These are phyloP conservation scores for Penicillium sp. DNA, from an alignment of 2,329 filamentous ascomycete species.

Conservation along the genomic window DNA sequence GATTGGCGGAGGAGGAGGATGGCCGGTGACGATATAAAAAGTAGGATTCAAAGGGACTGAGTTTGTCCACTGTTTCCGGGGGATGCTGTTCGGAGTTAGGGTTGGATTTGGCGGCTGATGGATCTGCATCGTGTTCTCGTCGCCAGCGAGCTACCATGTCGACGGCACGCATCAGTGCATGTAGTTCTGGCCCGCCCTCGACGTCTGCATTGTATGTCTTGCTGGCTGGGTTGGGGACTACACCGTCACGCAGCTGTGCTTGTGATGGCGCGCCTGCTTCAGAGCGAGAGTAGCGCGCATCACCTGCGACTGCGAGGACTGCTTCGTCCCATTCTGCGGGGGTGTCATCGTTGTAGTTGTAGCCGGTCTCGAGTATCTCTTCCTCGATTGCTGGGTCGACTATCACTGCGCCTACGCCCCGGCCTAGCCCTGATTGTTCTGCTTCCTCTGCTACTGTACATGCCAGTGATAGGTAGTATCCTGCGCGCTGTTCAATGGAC, in stretches of 20 bases:
- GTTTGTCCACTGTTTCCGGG: conserved; percentile 10
- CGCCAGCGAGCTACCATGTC: conserved; percentile 44
- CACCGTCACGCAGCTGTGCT: conserved; percentile 18
- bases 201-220: conserved; percentile 31
- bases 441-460: conserved; percentile 39
- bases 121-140: conserved; percentile 24
- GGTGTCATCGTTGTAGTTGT: conserved; percentile 25
- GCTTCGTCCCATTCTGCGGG: conserved; percentile 31
- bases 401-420: conserved; percentile 44
- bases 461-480: conserved; percentile 42
- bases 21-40: conserved; percentile 55
- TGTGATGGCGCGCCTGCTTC: conserved; percentile 28
- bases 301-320: conserved; percentile 45
- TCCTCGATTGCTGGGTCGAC: conserved; percentile 42
- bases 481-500: conserved; percentile 37
- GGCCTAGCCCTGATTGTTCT: conserved; percentile 35
- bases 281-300: conserved; percentile 39
- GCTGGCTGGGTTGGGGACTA: conserved; percentile 25
- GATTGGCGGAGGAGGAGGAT: conserved; percentile 24
- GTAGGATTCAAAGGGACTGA: conserved; percentile 32
- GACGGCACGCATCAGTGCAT: conserved; percentile 46
- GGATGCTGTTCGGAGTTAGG: conserved; percentile 8
- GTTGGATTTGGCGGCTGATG: conserved; percentile 2
- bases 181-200: conserved; percentile 45
- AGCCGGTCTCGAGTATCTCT: conserved; percentile 17